A percentile compares a stretch with the other conserved stretches of the same genome.
Evolutionary conservation across 306 rosid species (phyloP).

Genomic region (apple (Malus domestica)): DNA sequence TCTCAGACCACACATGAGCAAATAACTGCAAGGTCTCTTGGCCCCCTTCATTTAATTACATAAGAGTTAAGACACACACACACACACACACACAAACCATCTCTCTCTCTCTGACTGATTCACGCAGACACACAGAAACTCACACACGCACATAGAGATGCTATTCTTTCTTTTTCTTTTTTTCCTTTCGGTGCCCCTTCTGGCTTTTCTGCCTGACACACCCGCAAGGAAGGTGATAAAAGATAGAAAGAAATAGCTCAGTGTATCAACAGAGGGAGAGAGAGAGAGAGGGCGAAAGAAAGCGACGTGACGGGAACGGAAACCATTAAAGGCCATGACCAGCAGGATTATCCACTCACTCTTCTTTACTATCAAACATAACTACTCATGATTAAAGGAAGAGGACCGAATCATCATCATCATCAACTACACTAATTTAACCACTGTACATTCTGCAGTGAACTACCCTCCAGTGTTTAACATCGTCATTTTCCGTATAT

Average conservation of each 20-base stretch:
- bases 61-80: not conserved
- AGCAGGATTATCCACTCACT: conserved; percentile 22
- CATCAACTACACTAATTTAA: not conserved
- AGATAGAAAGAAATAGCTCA: conserved; percentile 20
- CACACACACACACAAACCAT: not conserved
- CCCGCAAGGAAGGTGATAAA: conserved; percentile 68
- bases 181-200: conserved; percentile 38
- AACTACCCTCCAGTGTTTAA: not conserved
- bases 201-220: conserved; percentile 69
- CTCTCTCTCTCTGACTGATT: not conserved
- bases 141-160: not conserved
- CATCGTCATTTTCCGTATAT: not conserved
- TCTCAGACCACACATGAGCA: conserved; percentile 45
- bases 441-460: not conserved
- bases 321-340: conserved; percentile 52
- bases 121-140: not conserved
- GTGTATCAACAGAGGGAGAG: not conserved
- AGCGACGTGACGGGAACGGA: conserved; percentile 86
- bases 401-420: not conserved
- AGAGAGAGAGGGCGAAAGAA: conserved; percentile 50
- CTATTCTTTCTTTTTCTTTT: not conserved
- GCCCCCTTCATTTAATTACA: conserved; percentile 3
- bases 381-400: not conserved
- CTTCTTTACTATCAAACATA: not conserved
- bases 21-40: conserved; percentile 17